These are phyloP conservation scores for Waitea zeae DNA, from an alignment of 1,284 basidiomycete genomes.

Conservation along the genomic window DNA sequence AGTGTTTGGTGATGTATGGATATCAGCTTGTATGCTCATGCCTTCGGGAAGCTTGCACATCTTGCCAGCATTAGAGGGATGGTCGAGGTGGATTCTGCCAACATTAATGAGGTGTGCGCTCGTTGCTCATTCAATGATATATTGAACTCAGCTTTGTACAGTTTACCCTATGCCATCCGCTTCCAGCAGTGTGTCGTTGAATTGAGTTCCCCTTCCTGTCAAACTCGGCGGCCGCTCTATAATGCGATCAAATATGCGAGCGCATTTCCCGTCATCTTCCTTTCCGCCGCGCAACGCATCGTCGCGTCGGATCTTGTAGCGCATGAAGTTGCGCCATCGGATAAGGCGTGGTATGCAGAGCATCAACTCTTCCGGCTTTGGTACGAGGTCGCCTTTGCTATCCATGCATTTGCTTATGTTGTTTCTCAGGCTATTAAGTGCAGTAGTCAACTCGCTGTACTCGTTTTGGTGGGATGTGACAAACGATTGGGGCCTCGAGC, in stretches of 20 bases:
- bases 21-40: constrained; percentile 68
- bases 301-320: constrained; percentile 40
- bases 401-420: constrained; percentile 3
- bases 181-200: constrained; percentile 90
- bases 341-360: constrained; percentile 57
- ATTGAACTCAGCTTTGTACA: constrained; percentile 13
- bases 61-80: constrained; percentile 43
- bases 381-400: constrained; percentile 22
- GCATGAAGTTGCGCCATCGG: constrained; percentile 3
- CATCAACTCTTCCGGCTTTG: constrained; percentile 72
- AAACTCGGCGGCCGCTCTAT: constrained; percentile 59
- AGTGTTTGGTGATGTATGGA: constrained; percentile 88
- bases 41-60: constrained; percentile 59
- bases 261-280: constrained; percentile 93
- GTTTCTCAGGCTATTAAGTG: constrained; percentile 58
- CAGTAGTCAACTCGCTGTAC: constrained; percentile 79
- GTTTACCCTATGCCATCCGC: constrained; percentile 82
- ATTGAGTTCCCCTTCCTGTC: constrained; percentile 51
- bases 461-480: constrained; percentile 99
- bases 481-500: constrained; percentile 90
- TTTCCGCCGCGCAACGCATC: constrained; percentile 73
- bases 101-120: constrained; percentile 65
- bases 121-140: not conserved
- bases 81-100: constrained; percentile 61
- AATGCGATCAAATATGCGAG: constrained; percentile 96